Conservation (phyloP, 345 rosid genomes). For the Eucalyptus shirleyi region DNA sequence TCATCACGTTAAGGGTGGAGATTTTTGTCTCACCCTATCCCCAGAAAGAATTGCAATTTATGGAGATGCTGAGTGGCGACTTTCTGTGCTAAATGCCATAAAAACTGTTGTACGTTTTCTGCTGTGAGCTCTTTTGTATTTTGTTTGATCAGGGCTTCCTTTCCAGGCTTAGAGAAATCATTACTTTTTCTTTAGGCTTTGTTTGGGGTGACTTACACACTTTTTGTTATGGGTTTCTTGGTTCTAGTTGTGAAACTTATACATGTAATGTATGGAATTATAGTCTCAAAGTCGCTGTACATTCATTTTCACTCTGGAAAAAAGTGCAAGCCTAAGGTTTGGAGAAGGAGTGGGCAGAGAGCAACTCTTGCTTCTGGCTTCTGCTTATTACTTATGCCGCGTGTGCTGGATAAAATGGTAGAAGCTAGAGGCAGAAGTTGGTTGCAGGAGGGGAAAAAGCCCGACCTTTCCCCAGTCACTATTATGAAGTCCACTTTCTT, state of each 20-base stretch:
- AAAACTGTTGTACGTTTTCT: slow-evolving; percentile 43
- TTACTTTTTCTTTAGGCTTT: neutral
- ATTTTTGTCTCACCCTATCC: slow-evolving; percentile 44
- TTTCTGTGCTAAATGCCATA: slow-evolving; percentile 39
- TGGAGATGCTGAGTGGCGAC: slow-evolving; percentile 64
- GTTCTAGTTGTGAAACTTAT: neutral
- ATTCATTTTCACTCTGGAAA: neutral
- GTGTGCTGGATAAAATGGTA: neutral
- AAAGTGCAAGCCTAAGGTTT: neutral
- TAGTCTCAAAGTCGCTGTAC: neutral
- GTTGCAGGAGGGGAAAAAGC: neutral
- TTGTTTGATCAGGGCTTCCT: neutral
- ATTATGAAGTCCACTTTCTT: neutral
- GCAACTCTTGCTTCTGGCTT: neutral
- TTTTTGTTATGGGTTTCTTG: neutral
- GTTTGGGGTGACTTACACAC: neutral
- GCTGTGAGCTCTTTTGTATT: neutral
- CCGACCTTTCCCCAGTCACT: neutral
- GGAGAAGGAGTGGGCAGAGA: neutral
- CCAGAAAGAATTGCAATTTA: slow-evolving; percentile 75
- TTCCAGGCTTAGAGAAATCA: neutral
- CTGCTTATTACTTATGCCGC: neutral
- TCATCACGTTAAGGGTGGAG: slow-evolving; percentile 7
- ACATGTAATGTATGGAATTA: neutral
- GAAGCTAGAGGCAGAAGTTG: neutral